These are phyloP conservation scores for Tolypocladium tundrense DNA, from an alignment of 2,329 filamentous ascomycete species.

Conservation along the genomic window DNA sequence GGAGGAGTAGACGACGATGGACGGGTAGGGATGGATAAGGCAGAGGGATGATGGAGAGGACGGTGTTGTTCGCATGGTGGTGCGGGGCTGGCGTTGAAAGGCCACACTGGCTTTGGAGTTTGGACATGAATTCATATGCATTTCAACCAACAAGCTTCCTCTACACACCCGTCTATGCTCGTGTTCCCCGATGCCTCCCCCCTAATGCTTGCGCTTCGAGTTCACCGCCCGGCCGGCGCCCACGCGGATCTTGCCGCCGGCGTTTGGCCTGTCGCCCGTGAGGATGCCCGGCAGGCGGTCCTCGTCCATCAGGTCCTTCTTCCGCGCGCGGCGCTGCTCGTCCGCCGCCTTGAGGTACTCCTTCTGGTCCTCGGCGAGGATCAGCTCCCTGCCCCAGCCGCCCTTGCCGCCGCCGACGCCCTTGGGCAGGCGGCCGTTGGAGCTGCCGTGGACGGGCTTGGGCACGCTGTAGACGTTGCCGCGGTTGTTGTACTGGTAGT, in stretches of 20 bases:
- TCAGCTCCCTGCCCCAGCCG: conserved; percentile 76
- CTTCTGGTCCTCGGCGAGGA: conserved; percentile 92
- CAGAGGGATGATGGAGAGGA: neutral
- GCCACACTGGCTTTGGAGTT: neutral
- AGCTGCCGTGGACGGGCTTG: conserved; percentile 71
- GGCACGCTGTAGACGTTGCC: conserved; percentile 90
- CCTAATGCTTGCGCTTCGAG: conserved; percentile 52
- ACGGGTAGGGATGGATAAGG: neutral
- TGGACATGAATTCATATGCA: conserved; percentile 2
- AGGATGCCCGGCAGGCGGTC: conserved; percentile 83
- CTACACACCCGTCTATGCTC: neutral
- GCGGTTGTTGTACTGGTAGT: conserved; percentile 92
- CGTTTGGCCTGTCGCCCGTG: conserved; percentile 61
- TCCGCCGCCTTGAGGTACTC: conserved; percentile 63
- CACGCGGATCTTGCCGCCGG: conserved; percentile 58
- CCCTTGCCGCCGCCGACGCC: conserved; percentile 72
- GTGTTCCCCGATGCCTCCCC: no score
- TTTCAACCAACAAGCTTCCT: conserved; percentile 3
- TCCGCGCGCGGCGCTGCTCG: conserved; percentile 55
- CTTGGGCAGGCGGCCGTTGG: conserved; percentile 64
- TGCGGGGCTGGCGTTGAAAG: neutral
- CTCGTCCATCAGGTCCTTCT: conserved; percentile 86
- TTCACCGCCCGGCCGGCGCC: conserved; percentile 85
- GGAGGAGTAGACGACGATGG: neutral
- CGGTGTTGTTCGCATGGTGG: neutral